phyloP scores from a whole-genome alignment of 139 green algal species.

The Chlorella sp. region DNA sequence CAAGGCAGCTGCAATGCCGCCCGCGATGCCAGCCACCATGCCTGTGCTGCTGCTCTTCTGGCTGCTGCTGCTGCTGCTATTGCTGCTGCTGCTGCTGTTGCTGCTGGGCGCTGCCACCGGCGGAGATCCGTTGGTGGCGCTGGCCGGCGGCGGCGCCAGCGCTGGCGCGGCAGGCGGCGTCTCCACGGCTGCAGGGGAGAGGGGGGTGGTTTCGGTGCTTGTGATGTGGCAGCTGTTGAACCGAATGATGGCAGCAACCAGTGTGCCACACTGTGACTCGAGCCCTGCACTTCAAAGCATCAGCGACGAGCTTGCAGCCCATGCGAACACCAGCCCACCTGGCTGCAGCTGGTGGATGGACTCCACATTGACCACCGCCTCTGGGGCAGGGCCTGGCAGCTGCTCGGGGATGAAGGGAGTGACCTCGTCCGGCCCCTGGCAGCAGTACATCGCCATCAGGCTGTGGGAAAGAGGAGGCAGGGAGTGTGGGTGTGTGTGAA shows the following conservation, averaged over 20 bases:
- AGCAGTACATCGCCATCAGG: slow-evolving; percentile 68
- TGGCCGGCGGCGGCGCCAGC: too few species aligned
- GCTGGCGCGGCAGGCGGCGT: too few species aligned
- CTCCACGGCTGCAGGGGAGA: not conserved
- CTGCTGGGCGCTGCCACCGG: not conserved
- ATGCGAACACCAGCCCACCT: too few species aligned
- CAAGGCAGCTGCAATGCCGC: not conserved
- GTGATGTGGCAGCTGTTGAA: too few species aligned
- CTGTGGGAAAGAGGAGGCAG: slow-evolving; percentile 8
- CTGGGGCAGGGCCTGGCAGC: not conserved
- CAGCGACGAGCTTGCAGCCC: too few species aligned
- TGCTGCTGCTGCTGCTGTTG: slow-evolving; percentile 15
- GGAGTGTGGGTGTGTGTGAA: not conserved
- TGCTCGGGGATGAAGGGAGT: slow-evolving; percentile 42
- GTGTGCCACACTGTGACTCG: too few species aligned
- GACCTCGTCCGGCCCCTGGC: slow-evolving; percentile 40
- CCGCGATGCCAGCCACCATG: slow-evolving; percentile 35
- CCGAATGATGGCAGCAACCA: too few species aligned
- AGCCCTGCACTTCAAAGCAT: too few species aligned
- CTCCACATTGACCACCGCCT: not conserved
- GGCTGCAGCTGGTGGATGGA: not conserved
- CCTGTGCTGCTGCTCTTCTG: slow-evolving; percentile 23
- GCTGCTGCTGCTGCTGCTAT: too few species aligned
- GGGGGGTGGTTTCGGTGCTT: not conserved
- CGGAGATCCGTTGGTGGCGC: not conserved